Evolutionary conservation across 345 rosid species (phyloP).

Genomic region (Populus euphratica): DNA sequence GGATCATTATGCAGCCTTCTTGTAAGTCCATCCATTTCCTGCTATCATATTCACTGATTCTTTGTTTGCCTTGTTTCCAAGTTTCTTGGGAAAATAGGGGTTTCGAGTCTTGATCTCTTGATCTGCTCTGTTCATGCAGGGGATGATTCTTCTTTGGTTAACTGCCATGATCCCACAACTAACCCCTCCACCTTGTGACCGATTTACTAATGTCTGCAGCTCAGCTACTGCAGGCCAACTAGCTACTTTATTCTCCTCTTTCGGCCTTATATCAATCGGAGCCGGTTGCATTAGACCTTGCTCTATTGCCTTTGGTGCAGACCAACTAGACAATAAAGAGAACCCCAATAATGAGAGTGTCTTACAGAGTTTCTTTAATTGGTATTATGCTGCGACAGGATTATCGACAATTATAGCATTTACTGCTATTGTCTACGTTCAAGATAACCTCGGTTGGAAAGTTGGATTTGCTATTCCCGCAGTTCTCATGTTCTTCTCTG

Average conservation of each 20-base stretch:
- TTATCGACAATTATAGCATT: background rate
- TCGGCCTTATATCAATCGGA: slow-evolving; percentile 30
- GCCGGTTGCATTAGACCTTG: slow-evolving; percentile 35
- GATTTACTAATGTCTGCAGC: slow-evolving; percentile 16
- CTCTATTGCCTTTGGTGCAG: slow-evolving; percentile 35
- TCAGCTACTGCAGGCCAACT: slow-evolving; percentile 21
- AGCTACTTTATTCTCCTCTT: slow-evolving; percentile 16
- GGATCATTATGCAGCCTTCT: slow-evolving; percentile 59
- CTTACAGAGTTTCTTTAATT: background rate
- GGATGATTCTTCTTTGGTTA: slow-evolving; percentile 32
- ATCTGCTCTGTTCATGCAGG: background rate
- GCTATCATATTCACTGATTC: background rate
- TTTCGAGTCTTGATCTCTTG: background rate
- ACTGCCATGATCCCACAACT: slow-evolving; percentile 35
- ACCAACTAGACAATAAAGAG: slow-evolving; percentile 22
- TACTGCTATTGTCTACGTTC: background rate
- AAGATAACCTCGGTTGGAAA: background rate
- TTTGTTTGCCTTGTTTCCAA: background rate
- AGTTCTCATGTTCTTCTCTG: background rate
- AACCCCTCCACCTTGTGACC: slow-evolving; percentile 30
- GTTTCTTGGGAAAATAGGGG: background rate
- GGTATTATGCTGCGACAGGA: background rate
- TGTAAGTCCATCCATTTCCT: slow-evolving; percentile 34
- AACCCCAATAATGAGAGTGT: background rate
- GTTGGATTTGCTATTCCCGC: background rate